phyloP scores from a whole-genome alignment of 768 basidiomycete species.

The Leccinum subgranulosum region DNA sequence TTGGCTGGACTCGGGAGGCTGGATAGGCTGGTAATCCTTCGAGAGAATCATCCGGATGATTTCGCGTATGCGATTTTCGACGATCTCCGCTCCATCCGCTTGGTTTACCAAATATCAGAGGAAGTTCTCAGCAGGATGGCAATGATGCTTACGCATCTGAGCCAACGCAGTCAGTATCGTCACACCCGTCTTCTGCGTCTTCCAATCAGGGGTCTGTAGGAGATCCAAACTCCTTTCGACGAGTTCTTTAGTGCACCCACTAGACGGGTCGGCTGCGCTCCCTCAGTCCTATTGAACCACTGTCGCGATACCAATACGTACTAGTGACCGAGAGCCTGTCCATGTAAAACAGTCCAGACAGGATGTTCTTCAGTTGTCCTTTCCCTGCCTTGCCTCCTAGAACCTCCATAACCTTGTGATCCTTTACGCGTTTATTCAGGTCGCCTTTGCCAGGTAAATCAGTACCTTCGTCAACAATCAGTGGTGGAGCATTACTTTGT shows the following conservation, averaged over 20 bases:
- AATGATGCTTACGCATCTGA: conserved; percentile 8
- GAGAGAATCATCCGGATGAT: background rate
- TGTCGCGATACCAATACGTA: background rate
- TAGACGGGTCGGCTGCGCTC: background rate
- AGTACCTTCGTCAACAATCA: background rate
- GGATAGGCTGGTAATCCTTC: too few relatives aligned
- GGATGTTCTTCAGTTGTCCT: conserved; percentile 13
- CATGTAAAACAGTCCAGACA: conserved; percentile 17
- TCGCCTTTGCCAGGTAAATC: conserved; percentile 4
- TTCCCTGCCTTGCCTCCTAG: conserved; percentile 15
- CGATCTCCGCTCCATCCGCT: background rate
- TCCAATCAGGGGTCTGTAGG: conserved; percentile 8
- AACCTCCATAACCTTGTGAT: conserved; percentile 16
- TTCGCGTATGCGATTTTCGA: background rate
- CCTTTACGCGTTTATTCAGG: conserved; percentile 7
- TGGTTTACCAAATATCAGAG: background rate
- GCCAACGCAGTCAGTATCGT: conserved; percentile 21
- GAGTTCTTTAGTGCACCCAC: background rate
- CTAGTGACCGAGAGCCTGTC: background rate
- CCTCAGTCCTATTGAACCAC: too few relatives aligned
- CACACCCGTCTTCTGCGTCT: conserved; percentile 19
- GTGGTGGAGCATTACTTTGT: conserved; percentile 5
- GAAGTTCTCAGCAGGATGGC: background rate
- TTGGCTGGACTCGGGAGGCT: too few relatives aligned
- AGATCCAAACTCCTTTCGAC: conserved; percentile 7